phyloP scores from a whole-genome alignment of 2,329 filamentous ascomycete species.

The Colletotrichum plurivorum region DNA sequence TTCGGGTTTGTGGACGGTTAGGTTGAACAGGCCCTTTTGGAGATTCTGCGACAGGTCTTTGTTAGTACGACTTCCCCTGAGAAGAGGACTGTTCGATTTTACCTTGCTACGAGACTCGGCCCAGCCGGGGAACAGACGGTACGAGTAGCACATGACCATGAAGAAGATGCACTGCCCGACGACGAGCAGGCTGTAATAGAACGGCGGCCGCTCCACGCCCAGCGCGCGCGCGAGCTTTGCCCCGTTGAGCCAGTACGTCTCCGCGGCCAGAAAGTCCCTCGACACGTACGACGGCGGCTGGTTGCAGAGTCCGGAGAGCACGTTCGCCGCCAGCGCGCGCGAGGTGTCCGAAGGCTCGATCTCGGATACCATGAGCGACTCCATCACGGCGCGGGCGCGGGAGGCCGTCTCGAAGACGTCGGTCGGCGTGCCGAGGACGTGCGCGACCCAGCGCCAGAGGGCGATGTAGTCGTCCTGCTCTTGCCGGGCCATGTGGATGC shows the following conservation, averaged over 20 bases:
- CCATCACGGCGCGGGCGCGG: constrained; percentile 74
- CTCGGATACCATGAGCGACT: constrained; percentile 76
- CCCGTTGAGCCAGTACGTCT: constrained; percentile 80
- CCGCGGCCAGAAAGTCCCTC: constrained; percentile 76
- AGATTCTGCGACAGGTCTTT: constrained; percentile 45
- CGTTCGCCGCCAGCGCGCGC: constrained; percentile 79
- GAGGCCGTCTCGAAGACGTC: constrained; percentile 69
- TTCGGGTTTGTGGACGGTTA: constrained; percentile 74
- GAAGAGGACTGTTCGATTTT: background rate
- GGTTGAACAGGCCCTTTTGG: constrained; percentile 58
- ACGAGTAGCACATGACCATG: constrained; percentile 65
- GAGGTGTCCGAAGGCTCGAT: constrained; percentile 75
- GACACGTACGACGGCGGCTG: constrained; percentile 77
- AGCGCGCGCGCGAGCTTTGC: constrained; percentile 72
- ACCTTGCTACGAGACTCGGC: constrained; percentile 54
- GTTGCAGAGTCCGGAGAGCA: constrained; percentile 77
- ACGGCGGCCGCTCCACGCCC: constrained; percentile 67
- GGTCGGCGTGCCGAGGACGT: constrained; percentile 79
- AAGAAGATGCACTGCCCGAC: constrained; percentile 78
- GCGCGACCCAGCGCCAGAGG: constrained; percentile 81
- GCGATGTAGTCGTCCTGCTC: constrained; percentile 81
- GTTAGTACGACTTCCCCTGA: background rate
- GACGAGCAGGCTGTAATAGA: constrained; percentile 73
- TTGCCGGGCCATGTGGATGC: constrained; percentile 72
- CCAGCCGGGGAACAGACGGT: constrained; percentile 53